Base-by-base conservation (phyloP, 805 yeast species). In the Saccharomycopsis fibuligera region DNA sequence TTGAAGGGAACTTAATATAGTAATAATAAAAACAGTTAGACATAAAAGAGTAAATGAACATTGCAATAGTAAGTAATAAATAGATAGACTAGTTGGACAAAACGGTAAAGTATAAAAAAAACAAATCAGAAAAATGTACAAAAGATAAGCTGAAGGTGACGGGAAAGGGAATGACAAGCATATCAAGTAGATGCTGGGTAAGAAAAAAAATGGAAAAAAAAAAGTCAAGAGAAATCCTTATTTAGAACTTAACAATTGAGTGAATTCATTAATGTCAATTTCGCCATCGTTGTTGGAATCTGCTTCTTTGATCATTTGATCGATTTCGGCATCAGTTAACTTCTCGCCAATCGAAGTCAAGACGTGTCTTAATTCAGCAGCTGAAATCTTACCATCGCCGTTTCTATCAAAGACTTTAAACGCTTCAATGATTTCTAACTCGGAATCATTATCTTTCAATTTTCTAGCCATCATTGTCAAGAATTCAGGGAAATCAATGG, bases 311-410 rank as follows among this genome's bases (percentile, higher is more conserved):
- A 93, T 79, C 97, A 93, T 93, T 68, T 89, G 96, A 61, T 88
- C 95, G 46, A 95, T 98, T 68, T 93, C 99, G 47, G 91, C 95
- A 60, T 93, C 99, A 17, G 96, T 82, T 60, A 93, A 78, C 67
- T 87, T 89, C 70, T 93, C 99, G 62, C 99, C 99, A 65, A 93
- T 93, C 6, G 97, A 87, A 43, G 98, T 93, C 68, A 93, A 81
- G 41, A 93, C 98, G 65, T 91, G 96, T 68, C 95, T 83, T 65
- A 93, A 79, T 71, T 93, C 99, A 52, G 96, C 93, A 56, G 96
- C 95, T 50, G 95, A 84, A 65, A 93, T 93, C 68, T 86, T 86
- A 56, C 99, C 99, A 66, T 93, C 96, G 52, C 96, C 97, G 66
- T 93, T 86, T 49, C 75, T 69, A 72, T 93, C 99, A 64, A 93